Evolutionary conservation across 345 rosid genomes (phyloP).

Genomic region (Brassica rapa): DNA sequence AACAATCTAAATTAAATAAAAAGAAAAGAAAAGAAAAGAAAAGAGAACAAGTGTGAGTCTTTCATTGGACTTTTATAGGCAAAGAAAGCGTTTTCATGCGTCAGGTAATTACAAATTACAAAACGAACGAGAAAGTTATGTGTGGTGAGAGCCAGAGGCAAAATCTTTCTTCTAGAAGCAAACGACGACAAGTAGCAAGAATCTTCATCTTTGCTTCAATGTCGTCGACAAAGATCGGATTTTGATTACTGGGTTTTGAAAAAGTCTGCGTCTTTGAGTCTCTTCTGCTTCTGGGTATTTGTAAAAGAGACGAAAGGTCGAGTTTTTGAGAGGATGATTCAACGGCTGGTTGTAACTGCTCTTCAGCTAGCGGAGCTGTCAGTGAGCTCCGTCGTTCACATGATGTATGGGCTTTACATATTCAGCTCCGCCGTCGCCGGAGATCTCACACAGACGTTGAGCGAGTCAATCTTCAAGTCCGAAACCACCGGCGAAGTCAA

Average conservation of each 20-base stretch:
- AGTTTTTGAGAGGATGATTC: conserved; percentile 53
- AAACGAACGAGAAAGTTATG: conserved; percentile 49
- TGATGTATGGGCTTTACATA: conserved; percentile 75
- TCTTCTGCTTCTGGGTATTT: not conserved
- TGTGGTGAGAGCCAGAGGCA: conserved; percentile 34
- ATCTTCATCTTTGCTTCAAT: conserved; percentile 25
- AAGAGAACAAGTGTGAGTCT: conserved; percentile 15
- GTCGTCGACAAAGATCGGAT: conserved; percentile 1
- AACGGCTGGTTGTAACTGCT: conserved; percentile 58
- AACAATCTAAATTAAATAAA: not conserved
- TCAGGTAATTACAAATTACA: not conserved
- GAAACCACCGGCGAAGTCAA: conserved; percentile 46
- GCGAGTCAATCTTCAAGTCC: conserved; percentile 54
- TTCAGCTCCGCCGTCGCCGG: conserved; percentile 92
- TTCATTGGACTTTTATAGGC: conserved; percentile 17
- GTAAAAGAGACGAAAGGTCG: not conserved
- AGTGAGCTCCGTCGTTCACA: conserved; percentile 75
- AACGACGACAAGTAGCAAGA: not conserved
- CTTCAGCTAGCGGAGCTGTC: conserved; percentile 78
- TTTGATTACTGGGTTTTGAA: not conserved
- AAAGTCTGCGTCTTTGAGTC: conserved; percentile 2
- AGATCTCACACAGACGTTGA: conserved; percentile 64
- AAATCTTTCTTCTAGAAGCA: conserved; percentile 12
- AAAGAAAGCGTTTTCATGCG: conserved; percentile 24
- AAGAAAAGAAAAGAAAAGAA: not conserved